Evolutionary conservation across 345 rosid species (phyloP).

Genomic region (Camelina laxa): DNA sequence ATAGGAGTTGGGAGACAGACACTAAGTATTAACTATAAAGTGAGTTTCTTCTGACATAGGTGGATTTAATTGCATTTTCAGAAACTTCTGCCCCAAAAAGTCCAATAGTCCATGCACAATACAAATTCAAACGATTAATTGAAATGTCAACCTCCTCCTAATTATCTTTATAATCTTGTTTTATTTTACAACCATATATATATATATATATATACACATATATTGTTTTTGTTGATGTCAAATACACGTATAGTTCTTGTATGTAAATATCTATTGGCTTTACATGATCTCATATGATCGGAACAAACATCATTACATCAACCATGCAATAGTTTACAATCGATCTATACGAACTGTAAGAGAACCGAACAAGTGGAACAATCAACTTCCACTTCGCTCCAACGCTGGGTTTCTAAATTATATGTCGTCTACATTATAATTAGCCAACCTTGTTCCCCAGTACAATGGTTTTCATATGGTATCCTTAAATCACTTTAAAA

Average conservation of each 20-base stretch:
- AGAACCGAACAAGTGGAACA: background rate
- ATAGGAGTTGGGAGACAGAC: conserved; percentile 44
- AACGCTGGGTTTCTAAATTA: conserved; percentile 8
- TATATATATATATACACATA: background rate
- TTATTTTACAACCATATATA: background rate
- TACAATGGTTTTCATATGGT: conserved; percentile 9
- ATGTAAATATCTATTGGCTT: conserved; percentile 8
- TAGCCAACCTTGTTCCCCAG: background rate
- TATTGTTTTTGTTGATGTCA: background rate
- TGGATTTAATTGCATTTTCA: conserved; percentile 33
- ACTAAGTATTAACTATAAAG: conserved; percentile 36
- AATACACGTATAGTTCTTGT: background rate
- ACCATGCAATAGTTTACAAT: conserved; percentile 5
- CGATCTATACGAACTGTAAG: background rate
- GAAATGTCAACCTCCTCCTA: conserved; percentile 1
- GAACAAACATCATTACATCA: conserved; percentile 20
- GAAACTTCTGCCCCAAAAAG: conserved; percentile 37
- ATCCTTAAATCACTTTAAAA: conserved; percentile 3
- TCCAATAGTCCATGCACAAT: conserved; percentile 22
- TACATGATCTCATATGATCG: background rate
- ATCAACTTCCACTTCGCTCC: background rate
- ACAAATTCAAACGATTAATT: conserved; percentile 19
- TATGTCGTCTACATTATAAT: background rate
- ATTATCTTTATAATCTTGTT: background rate
- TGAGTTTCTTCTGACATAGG: conserved; percentile 39